Percentiles rank a stretch among this genome's conserved stretches.
Conservation (phyloP, 371 early-diverging fungal species). For the Rhizomucor pusillus region DNA sequence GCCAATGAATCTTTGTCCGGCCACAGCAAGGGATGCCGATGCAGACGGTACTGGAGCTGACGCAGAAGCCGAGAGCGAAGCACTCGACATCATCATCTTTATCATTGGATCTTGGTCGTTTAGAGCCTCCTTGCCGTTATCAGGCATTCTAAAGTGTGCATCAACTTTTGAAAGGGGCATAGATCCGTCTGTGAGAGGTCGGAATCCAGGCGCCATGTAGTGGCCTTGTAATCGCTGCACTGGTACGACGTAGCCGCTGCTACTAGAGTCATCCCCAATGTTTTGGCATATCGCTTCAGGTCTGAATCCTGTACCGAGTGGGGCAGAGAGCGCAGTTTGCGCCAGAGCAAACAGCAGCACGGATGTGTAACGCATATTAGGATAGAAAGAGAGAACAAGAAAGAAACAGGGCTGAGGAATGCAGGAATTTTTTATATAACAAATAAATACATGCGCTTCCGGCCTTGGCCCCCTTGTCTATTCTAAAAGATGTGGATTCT, state of each 20-base stretch:
- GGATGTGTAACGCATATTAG: too few species aligned
- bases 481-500: slow-evolving; percentile 29
- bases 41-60: not conserved
- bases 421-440: too few species aligned
- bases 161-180: not conserved
- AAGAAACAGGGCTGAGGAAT: too few species aligned
- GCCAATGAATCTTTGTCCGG: not conserved
- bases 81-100: not conserved
- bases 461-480: slow-evolving; percentile 7
- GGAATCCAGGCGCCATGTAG: not conserved
- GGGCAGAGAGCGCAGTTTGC: too few species aligned
- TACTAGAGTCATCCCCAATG: not conserved
- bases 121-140: not conserved
- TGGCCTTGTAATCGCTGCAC: slow-evolving; percentile 5
- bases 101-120: slow-evolving; percentile 3
- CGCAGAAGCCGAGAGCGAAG: too few species aligned
- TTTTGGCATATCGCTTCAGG: not conserved
- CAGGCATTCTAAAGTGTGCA: not conserved
- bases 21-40: not conserved
- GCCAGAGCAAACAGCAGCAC: too few species aligned
- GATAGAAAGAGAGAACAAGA: too few species aligned
- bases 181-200: not conserved
- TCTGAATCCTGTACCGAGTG: too few species aligned
- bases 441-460: too few species aligned
- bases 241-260: slow-evolving; percentile 1